These are phyloP conservation scores for Stagonosporopsis rhizophila DNA, from an alignment of 2,329 filamentous ascomycete species.

Conservation along the genomic window DNA sequence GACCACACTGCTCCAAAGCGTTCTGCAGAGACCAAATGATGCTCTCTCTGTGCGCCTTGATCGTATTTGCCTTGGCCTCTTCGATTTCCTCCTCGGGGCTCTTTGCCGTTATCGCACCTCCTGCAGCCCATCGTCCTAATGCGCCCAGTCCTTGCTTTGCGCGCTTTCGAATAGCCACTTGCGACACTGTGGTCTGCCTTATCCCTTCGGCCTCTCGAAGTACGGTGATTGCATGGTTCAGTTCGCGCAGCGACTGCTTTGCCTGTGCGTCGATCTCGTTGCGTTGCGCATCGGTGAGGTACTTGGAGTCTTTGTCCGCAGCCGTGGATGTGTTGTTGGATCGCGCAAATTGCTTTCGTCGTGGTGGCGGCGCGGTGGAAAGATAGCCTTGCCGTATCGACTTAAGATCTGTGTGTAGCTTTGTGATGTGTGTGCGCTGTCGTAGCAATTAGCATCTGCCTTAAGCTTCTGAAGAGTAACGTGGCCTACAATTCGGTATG, in stretches of 20 bases:
- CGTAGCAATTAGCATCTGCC: constrained; percentile 26
- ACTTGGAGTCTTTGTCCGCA: constrained; percentile 57
- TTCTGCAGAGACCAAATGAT: constrained; percentile 83
- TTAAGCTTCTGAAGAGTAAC: constrained; percentile 21
- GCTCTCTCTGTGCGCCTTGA: constrained; percentile 77
- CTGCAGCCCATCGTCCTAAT: constrained; percentile 73
- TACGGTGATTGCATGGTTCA: constrained; percentile 80
- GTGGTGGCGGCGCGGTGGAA: constrained; percentile 73
- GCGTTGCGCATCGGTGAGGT: constrained; percentile 80
- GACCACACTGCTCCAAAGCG: constrained; percentile 76
- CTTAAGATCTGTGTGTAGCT: constrained; percentile 79
- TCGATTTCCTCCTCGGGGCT: constrained; percentile 73
- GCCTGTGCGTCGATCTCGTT: constrained; percentile 88
- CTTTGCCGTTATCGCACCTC: constrained; percentile 59
- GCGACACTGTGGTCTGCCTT: constrained; percentile 76
- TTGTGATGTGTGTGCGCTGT: constrained; percentile 84
- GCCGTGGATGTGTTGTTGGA: constrained; percentile 37
- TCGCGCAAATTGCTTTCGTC: constrained; percentile 57
- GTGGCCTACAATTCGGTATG: constrained; percentile 81
- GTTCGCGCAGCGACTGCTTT: constrained; percentile 82
- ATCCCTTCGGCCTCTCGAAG: constrained; percentile 84
- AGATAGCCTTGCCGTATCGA: constrained; percentile 90
- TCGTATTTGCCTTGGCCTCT: constrained; percentile 71
- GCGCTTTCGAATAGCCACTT: constrained; percentile 74
- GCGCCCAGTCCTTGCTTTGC: constrained; percentile 67